phyloP scores from a whole-genome alignment of 208 protist genomes.

The Leishmania aethiopica region DNA sequence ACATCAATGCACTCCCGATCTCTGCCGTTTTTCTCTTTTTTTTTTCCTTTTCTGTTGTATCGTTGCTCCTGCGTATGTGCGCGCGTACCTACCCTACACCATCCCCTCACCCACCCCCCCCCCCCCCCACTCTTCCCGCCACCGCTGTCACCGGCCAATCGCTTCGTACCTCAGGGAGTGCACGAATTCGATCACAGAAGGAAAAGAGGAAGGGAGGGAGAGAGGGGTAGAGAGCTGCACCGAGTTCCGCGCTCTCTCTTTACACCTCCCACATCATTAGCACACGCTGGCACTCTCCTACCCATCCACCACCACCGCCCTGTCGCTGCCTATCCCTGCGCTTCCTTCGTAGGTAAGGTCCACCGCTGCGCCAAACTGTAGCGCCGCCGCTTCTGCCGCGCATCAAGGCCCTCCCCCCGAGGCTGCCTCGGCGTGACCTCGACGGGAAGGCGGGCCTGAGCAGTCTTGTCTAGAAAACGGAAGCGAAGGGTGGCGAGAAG shows the following conservation, averaged over 20 bases:
- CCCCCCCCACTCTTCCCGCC: not conserved
- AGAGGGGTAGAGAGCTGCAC: not conserved
- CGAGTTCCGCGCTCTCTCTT: not conserved
- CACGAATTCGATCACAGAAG: not conserved
- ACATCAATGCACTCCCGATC: not conserved
- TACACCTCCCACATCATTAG: no score
- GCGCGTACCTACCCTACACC: not conserved
- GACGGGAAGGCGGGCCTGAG: not conserved
- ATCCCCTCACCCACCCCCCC: no score
- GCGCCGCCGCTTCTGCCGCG: not conserved
- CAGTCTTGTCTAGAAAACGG: not conserved
- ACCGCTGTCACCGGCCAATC: not conserved
- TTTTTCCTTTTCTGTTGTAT: not conserved
- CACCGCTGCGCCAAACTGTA: not conserved
- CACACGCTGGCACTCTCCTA: not conserved
- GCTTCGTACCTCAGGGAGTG: not conserved
- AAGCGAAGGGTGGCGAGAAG: not conserved
- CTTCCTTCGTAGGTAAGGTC: not conserved
- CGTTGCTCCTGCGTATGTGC: not conserved
- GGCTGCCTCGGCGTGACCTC: not conserved
- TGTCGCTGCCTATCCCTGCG: no score
- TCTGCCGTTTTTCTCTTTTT: no score
- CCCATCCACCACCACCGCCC: no score
- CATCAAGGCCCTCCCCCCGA: not conserved
- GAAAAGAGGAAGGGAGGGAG: no score